These are phyloP conservation scores for Rheum nobile DNA, from an alignment of 148 eudicot species.

Conservation along the genomic window DNA sequence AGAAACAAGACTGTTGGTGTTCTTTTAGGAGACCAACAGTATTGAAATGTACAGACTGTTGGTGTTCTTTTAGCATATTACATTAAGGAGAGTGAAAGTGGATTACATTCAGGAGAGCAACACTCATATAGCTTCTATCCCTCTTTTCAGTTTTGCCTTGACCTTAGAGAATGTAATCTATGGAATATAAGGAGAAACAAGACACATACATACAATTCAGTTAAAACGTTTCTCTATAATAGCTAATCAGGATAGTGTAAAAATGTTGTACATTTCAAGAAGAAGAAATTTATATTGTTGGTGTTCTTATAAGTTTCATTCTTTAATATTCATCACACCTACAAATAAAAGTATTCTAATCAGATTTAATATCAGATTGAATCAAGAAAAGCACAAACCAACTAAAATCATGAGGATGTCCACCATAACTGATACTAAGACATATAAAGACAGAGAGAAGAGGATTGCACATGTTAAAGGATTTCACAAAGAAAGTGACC, in stretches of 20 bases:
- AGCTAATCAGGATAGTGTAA: background rate
- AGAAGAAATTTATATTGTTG: background rate
- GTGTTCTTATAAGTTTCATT: background rate
- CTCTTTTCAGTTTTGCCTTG: slow-evolving; percentile 57
- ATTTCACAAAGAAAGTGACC: too few relatives aligned
- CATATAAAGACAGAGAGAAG: background rate
- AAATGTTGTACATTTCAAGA: background rate
- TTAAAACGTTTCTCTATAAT: background rate
- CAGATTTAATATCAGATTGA: background rate
- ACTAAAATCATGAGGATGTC: background rate
- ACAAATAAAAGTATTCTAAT: background rate
- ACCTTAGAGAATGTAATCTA: slow-evolving; percentile 79
- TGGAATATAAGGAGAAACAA: slow-evolving; percentile 6
- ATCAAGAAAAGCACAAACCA: background rate
- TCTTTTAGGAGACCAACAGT: too few relatives aligned
- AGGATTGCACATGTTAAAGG: background rate
- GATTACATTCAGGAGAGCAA: too few relatives aligned
- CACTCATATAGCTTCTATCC: too few relatives aligned
- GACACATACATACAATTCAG: background rate
- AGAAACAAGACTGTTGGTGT: too few relatives aligned
- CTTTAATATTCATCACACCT: background rate
- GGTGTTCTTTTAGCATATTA: too few relatives aligned
- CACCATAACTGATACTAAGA: background rate
- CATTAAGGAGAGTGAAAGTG: too few relatives aligned
- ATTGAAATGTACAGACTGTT: too few relatives aligned